Evolutionary conservation across 2,329 filamentous ascomycete species (phyloP).

Genomic region (Gyromitra esculenta): DNA sequence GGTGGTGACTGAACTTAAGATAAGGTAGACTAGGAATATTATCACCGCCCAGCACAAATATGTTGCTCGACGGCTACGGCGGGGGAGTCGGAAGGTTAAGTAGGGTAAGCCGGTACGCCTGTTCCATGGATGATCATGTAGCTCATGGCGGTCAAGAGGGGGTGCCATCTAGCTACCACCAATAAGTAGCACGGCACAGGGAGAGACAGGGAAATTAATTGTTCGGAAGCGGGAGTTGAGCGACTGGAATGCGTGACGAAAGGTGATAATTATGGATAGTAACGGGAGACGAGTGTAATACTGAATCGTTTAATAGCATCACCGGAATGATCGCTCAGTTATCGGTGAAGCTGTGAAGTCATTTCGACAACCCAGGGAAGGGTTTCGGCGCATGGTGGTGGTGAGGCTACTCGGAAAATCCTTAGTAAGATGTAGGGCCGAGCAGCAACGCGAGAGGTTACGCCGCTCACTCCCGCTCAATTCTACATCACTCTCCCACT

Average conservation of each 20-base stretch:
- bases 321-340: slow-evolving; percentile 11
- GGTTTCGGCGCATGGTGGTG: slow-evolving; percentile 13
- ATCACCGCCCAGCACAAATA: slow-evolving; percentile 46
- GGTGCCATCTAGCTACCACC: slow-evolving; percentile 49
- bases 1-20: slow-evolving; percentile 45
- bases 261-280: background rate
- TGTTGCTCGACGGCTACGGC: slow-evolving; percentile 54
- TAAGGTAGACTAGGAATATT: slow-evolving; percentile 48
- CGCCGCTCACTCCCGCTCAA: slow-evolving; percentile 16
- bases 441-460: slow-evolving; percentile 38
- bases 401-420: slow-evolving; percentile 23
- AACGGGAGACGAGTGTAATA: slow-evolving; percentile 1
- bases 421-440: slow-evolving; percentile 49
- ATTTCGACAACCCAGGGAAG: slow-evolving; percentile 21
- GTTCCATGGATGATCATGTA: slow-evolving; percentile 44
- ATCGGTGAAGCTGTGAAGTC: background rate
- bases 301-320: slow-evolving; percentile 8
- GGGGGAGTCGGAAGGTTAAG: slow-evolving; percentile 48
- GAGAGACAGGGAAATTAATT: background rate
- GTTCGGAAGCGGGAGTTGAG: slow-evolving; percentile 5
- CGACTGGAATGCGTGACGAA: background rate
- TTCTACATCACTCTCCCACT: slow-evolving; percentile 28
- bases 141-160: slow-evolving; percentile 51
- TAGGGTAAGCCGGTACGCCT: slow-evolving; percentile 31
- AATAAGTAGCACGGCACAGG: slow-evolving; percentile 15